These are phyloP conservation scores for Chaetomium tenue DNA, from an alignment of 495 filamentous ascomycete species.

Conservation along the genomic window DNA sequence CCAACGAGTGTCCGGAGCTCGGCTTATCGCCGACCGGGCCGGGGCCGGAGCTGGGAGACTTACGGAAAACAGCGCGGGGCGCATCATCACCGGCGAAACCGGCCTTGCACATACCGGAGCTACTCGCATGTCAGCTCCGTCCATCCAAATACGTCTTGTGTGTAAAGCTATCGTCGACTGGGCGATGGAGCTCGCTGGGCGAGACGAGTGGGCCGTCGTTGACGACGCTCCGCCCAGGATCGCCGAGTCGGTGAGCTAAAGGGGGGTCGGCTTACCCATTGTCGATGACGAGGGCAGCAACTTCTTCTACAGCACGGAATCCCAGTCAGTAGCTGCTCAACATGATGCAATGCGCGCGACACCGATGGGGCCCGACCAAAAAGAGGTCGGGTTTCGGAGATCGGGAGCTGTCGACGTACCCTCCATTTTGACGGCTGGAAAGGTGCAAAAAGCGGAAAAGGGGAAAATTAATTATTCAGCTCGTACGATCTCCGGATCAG, in stretches of 20 bases:
- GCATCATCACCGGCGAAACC: conserved; percentile 99
- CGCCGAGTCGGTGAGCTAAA: conserved; percentile 35
- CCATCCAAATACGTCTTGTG: conserved; percentile 18
- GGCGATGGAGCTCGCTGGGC: conserved; percentile 2
- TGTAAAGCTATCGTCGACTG: conserved; percentile 17
- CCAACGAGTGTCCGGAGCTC: conserved; percentile 9
- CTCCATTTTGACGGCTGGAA: conserved; percentile 54
- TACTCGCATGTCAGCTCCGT: conserved; percentile 56
- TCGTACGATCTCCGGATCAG: conserved; percentile 48
- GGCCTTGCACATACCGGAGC: conserved; percentile 99
- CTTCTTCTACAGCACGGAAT: conserved; percentile 76
- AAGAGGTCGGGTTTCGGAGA: conserved; percentile 15
- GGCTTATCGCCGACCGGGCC: conserved; percentile 12
- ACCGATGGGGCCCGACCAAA: not conserved
- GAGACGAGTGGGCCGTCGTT: conserved; percentile 17
- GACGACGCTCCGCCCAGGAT: conserved; percentile 26
- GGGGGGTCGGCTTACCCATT: conserved; percentile 81
- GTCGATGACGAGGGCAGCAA: conserved; percentile 99
- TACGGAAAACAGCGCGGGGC: conserved; percentile 99
- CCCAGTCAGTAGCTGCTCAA: conserved; percentile 51
- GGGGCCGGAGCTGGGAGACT: conserved; percentile 53
- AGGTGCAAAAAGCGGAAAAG: conserved; percentile 38
- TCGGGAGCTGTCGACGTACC: conserved; percentile 38
- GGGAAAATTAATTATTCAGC: conserved; percentile 38
- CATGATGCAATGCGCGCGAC: conserved; percentile 7